phyloP scores from a whole-genome alignment of 495 filamentous ascomycete genomes.

The Aspergillus nanangensis region DNA sequence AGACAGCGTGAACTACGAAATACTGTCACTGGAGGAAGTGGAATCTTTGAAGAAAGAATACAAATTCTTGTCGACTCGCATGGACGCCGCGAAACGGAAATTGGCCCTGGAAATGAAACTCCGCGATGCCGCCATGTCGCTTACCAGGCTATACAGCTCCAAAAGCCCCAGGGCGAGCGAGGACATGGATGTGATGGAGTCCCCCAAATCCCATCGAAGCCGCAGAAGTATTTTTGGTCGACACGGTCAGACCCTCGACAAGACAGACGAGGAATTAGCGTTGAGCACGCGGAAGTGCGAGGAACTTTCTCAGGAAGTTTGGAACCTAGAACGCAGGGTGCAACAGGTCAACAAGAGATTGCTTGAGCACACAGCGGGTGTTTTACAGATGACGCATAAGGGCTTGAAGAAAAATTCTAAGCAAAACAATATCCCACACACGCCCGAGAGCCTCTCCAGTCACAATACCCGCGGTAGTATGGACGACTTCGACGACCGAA shows the following conservation, averaged over 20 bases:
- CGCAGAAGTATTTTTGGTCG: slow-evolving; percentile 51
- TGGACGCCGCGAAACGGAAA: slow-evolving; percentile 74
- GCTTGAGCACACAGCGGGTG: slow-evolving; percentile 86
- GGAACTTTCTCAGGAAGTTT: slow-evolving; percentile 75
- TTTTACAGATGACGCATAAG: slow-evolving; percentile 83
- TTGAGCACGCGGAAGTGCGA: slow-evolving; percentile 78
- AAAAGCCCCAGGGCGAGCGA: slow-evolving; percentile 37
- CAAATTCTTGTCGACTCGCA: slow-evolving; percentile 61
- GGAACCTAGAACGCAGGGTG: slow-evolving; percentile 65
- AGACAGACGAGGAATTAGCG: slow-evolving; percentile 70
- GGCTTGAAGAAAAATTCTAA: slow-evolving; percentile 47
- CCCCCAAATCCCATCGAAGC: slow-evolving; percentile 21
- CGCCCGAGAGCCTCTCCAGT: slow-evolving; percentile 62
- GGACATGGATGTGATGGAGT: slow-evolving; percentile 25
- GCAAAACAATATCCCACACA: slow-evolving; percentile 52
- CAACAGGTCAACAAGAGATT: slow-evolving; percentile 68
- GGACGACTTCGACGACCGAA: slow-evolving; percentile 72
- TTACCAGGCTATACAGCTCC: slow-evolving; percentile 69
- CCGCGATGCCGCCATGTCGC: slow-evolving; percentile 83
- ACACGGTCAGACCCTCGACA: slow-evolving; percentile 30
- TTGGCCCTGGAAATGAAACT: slow-evolving; percentile 90
- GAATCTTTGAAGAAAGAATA: slow-evolving; percentile 87
- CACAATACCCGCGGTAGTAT: slow-evolving; percentile 41
- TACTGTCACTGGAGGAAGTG: slow-evolving; percentile 85
- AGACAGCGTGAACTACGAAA: slow-evolving; percentile 77